These are phyloP conservation scores for Malus orientalis DNA, from an alignment of 306 rosid genomes.

Conservation along the genomic window DNA sequence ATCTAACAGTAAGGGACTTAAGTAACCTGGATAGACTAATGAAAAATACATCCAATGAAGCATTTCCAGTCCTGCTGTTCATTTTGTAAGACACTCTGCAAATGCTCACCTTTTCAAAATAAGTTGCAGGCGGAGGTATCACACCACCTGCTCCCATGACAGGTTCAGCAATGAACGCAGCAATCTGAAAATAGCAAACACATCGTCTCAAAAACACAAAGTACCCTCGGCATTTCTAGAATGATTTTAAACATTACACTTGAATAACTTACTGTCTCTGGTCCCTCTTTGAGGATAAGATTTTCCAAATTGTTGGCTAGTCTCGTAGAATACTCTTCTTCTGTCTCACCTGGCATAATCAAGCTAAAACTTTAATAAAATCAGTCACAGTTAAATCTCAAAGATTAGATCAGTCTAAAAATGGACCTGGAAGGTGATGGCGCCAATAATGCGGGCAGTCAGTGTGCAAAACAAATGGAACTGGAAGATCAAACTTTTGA, in stretches of 20 bases:
- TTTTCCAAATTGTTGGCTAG: constrained; percentile 77
- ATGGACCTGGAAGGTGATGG: constrained; percentile 81
- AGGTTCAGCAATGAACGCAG: constrained; percentile 97
- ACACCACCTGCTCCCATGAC: constrained; percentile 98
- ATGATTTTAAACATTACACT: constrained; percentile 1
- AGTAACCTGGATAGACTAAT: too few species aligned
- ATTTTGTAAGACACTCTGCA: too few species aligned
- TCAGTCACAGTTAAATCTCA: constrained; percentile 4
- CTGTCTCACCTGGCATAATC: constrained; percentile 74
- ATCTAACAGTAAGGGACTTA: neutral
- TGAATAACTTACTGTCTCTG: constrained; percentile 61
- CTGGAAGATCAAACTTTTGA: constrained; percentile 88
- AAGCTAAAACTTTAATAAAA: constrained; percentile 10
- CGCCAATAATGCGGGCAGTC: constrained; percentile 99
- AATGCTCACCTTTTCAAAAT: constrained; percentile 74
- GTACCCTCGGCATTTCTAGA: neutral
- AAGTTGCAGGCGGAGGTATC: constrained; percentile 74
- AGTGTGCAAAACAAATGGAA: constrained; percentile 85
- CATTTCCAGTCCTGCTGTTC: too few species aligned
- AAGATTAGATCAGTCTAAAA: constrained; percentile 5
- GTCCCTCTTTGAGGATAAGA: constrained; percentile 85
- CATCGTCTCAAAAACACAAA: constrained; percentile 2
- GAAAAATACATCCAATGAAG: too few species aligned
- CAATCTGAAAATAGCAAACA: constrained; percentile 50
- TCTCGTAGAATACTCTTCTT: constrained; percentile 88